Evolutionary conservation across 1,284 basidiomycete species (phyloP), one percentile per base, ranked within the genome.

Genomic region (Abortiporus biennis): DNA sequence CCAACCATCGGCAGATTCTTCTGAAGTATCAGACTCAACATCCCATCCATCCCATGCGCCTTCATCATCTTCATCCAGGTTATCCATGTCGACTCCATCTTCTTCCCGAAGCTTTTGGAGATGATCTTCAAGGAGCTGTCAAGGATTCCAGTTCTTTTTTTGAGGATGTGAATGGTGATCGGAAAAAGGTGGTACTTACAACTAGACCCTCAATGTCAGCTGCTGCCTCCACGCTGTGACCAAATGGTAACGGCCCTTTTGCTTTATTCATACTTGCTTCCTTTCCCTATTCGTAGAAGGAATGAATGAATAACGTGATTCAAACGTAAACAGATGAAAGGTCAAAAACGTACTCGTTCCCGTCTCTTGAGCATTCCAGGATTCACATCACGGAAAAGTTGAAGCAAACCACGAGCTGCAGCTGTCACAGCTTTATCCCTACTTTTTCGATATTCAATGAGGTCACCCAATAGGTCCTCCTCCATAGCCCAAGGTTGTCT

Each of bases 401-500:
- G 87, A 43, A 99, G 66, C 41, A 99, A 61, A 29, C 93, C 90
- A 29, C 96, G 72, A 1, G 92, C 82, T 23, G 91, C 94, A 9
- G 91, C 81, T 9, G 85, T 85, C 17, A 98, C 93, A 3, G 88
- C 80, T 68, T 99, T 99, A 64, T 98, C 95, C 53, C 86, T 83
- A 53, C 90, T 94, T 71, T 94, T 97, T 56, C 85, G 75, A 64
- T 99, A 99, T 62, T 92, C 92, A 38, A 99, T 77, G 47, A 99
- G 63, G 66, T 99, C 96, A 1, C 86, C 83, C 2, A 99, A 71
- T 19, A 99, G 65, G 56, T 96, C 93, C 55, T 93, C 89, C 47
- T 91, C 88, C 87, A 99, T 98, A 42, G 87, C 84, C 92, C 92
- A 95, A 4, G 95, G 92, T 61, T 99, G 96, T 24, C 95, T 66